These are phyloP conservation scores for Metarhizium brunneum DNA, from an alignment of 2,329 filamentous ascomycete genomes.

Conservation along the genomic window DNA sequence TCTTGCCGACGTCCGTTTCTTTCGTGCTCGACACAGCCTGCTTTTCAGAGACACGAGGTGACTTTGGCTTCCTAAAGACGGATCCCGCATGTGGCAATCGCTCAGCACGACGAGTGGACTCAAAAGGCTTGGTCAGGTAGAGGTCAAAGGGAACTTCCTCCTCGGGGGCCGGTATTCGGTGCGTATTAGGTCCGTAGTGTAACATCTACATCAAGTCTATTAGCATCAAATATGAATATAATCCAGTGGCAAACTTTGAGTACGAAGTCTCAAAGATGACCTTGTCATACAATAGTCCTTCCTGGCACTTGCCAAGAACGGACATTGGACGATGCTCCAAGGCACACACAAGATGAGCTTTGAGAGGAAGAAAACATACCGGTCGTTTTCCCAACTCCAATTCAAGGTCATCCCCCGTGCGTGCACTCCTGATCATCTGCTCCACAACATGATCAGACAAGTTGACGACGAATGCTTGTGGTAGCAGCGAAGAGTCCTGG, in stretches of 20 bases:
- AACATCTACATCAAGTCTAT: conserved; percentile 33
- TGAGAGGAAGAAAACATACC: conserved; percentile 36
- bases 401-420: conserved; percentile 46
- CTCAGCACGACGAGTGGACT: conserved; percentile 35
- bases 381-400: conserved; percentile 48
- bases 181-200: conserved; percentile 41
- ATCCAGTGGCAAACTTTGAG: conserved; percentile 9
- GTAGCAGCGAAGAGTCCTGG: conserved; percentile 34
- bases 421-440: conserved; percentile 51
- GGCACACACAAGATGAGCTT: not conserved
- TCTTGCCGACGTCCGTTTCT: conserved; percentile 19
- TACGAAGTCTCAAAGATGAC: not conserved
- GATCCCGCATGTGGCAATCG: conserved; percentile 42
- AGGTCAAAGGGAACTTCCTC: conserved; percentile 45
- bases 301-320: not conserved
- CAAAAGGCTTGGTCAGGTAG: conserved; percentile 43
- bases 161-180: conserved; percentile 34
- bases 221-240: not conserved
- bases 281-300: not conserved
- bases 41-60: conserved; percentile 8
- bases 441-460: conserved; percentile 49
- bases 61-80: conserved; percentile 34
- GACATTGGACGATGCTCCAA: not conserved
- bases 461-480: conserved; percentile 49
- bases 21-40: conserved; percentile 22